Percentiles rank a stretch among this genome's conserved stretches.
Evolutionary conservation across 2,329 filamentous ascomycete species (phyloP).

Genomic region (Myriosclerotinia curreyana): DNA sequence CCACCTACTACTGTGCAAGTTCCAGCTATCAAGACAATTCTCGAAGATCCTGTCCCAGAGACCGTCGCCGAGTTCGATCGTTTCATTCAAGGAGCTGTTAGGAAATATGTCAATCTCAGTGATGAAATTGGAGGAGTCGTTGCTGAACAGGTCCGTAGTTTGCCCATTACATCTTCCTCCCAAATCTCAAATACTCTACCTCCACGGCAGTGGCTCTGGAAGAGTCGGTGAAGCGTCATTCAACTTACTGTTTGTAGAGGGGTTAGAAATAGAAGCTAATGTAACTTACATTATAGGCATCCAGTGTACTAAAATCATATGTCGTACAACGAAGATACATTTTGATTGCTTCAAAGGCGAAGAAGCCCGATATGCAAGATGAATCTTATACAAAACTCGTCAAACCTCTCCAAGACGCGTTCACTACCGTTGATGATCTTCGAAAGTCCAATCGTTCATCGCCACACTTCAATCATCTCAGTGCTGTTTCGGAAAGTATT

Average conservation of each 20-base stretch:
- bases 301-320: slow-evolving; percentile 63
- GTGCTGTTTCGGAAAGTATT: slow-evolving; percentile 85
- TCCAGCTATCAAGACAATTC: slow-evolving; percentile 33
- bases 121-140: slow-evolving; percentile 73
- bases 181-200: not conserved
- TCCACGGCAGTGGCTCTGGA: not conserved
- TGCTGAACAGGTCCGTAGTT: slow-evolving; percentile 67
- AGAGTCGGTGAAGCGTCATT: slow-evolving; percentile 3
- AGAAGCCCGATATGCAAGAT: slow-evolving; percentile 73
- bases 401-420: slow-evolving; percentile 80
- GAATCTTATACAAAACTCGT: slow-evolving; percentile 71
- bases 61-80: slow-evolving; percentile 85
- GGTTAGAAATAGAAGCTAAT: slow-evolving; percentile 22
- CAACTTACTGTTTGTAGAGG: not conserved
- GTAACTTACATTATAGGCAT: slow-evolving; percentile 44
- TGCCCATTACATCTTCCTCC: not conserved
- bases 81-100: slow-evolving; percentile 70
- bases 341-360: slow-evolving; percentile 82
- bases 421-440: slow-evolving; percentile 74
- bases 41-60: slow-evolving; percentile 61
- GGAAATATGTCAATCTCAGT: slow-evolving; percentile 75
- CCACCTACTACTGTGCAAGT: not conserved
- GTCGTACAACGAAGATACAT: slow-evolving; percentile 83
- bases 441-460: slow-evolving; percentile 78
- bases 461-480: slow-evolving; percentile 75